Conservation (phyloP, 179 eudicot species). For the Silene noctiflora region DNA sequence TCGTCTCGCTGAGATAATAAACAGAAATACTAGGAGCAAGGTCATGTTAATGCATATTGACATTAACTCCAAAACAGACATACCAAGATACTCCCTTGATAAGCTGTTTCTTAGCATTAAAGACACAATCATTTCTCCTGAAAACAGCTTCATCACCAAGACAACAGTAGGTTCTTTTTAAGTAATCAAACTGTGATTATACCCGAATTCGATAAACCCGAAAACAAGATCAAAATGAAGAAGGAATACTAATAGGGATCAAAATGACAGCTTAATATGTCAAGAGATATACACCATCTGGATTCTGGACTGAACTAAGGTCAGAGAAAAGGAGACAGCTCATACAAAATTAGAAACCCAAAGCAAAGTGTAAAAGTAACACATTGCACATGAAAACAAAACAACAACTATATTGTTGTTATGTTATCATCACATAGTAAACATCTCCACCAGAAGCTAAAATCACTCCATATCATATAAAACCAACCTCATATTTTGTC, state of each 20-base stretch:
- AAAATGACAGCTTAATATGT: slow-evolving; percentile 6
- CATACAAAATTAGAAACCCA: slow-evolving; percentile 24
- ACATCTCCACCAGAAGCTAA: slow-evolving; percentile 19
- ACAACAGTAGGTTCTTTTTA: slow-evolving; percentile 4
- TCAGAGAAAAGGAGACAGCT: slow-evolving; percentile 45
- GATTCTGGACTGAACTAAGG: background rate
- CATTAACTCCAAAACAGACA: slow-evolving; percentile 59
- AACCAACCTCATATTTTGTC: slow-evolving; percentile 2
- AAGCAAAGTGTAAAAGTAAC: slow-evolving; percentile 25
- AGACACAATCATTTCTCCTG: slow-evolving; percentile 12
- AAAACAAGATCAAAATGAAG: background rate
- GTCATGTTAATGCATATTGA: slow-evolving; percentile 71
- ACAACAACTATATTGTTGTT: slow-evolving; percentile 21
- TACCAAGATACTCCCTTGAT: slow-evolving; percentile 32
- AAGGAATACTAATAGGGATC: background rate
- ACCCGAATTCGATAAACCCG: background rate
- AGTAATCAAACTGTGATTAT: slow-evolving; percentile 31
- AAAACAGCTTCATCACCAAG: slow-evolving; percentile 1
- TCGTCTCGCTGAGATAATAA: slow-evolving; percentile 60
- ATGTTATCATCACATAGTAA: slow-evolving; percentile 14
- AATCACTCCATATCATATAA: background rate
- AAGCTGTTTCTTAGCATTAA: slow-evolving; percentile 25
- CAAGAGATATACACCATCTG: slow-evolving; percentile 53
- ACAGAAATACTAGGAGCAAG: slow-evolving; percentile 57
- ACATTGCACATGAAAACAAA: slow-evolving; percentile 51